Evolutionary conservation across 805 yeast species (phyloP).

Genomic region (Saturnispora mendoncae): DNA sequence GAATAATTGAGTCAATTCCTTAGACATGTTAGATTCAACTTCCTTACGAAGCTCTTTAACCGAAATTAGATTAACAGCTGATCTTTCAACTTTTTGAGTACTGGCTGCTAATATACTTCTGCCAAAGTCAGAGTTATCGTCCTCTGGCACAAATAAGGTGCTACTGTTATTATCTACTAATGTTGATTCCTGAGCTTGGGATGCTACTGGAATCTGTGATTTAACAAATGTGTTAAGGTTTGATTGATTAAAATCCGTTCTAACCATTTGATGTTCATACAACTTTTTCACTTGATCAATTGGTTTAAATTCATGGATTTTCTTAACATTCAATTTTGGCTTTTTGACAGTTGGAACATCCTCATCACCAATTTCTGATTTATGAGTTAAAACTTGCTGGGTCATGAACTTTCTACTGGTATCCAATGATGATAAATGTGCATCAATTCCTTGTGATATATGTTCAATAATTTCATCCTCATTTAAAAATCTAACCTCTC

Average conservation of each 20-base stretch:
- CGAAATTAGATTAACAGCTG: conserved; percentile 10
- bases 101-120: conserved; percentile 5
- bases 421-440: conserved; percentile 47
- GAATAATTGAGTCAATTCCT: conserved; percentile 57
- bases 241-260: conserved; percentile 63
- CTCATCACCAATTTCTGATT: conserved; percentile 2
- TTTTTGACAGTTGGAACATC: conserved; percentile 8
- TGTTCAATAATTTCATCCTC: conserved; percentile 78
- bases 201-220: not conserved
- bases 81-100: conserved; percentile 3
- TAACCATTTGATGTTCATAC: conserved; percentile 55
- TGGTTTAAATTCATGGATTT: conserved; percentile 1
- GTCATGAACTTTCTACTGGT: conserved; percentile 60
- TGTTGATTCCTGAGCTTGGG: not conserved
- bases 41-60: conserved; percentile 44
- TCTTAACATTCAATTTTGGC: conserved; percentile 4
- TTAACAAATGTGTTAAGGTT: conserved; percentile 36
- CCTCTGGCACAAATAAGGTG: not conserved
- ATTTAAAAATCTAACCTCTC: conserved; percentile 77
- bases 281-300: conserved; percentile 29
- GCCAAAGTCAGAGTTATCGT: not conserved
- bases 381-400: conserved; percentile 43
- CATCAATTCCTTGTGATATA: conserved; percentile 43
- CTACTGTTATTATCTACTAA: not conserved
- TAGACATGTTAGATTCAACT: conserved; percentile 38